Evolutionary conservation across 768 basidiomycete genomes (phyloP).

Genomic region (Solioccasus polychromus): DNA sequence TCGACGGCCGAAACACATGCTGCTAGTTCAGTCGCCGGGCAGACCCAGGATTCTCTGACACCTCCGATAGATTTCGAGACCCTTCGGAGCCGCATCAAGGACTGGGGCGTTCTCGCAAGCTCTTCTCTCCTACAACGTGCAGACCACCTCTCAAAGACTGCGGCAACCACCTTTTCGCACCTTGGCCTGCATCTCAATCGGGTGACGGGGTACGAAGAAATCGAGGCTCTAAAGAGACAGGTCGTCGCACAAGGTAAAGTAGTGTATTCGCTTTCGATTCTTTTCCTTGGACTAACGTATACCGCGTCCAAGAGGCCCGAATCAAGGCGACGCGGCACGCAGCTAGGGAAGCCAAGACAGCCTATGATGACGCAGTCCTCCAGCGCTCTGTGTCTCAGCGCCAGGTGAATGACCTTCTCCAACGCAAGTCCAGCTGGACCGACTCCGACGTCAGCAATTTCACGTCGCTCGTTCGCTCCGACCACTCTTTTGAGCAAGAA

Average conservation of each 20-base stretch:
- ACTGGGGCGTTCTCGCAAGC: constrained; percentile 43
- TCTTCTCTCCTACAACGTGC: constrained; percentile 45
- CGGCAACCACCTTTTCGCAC: constrained; percentile 63
- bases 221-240: constrained; percentile 73
- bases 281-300: constrained; percentile 5
- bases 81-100: constrained; percentile 37
- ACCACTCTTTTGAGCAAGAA: constrained; percentile 82
- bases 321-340: constrained; percentile 66
- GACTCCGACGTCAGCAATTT: constrained; percentile 84
- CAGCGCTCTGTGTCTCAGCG: constrained; percentile 83
- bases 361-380: constrained; percentile 76
- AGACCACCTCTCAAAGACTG: constrained; percentile 54
- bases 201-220: constrained; percentile 89
- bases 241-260: constrained; percentile 80
- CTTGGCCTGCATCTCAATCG: constrained; percentile 80
- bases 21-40: neutral
- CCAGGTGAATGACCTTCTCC: constrained; percentile 93
- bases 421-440: constrained; percentile 93
- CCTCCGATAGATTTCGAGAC: constrained; percentile 26
- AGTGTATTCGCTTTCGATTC: neutral
- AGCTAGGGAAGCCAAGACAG: constrained; percentile 68
- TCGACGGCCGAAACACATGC: constrained; percentile 1
- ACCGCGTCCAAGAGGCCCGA: constrained; percentile 55
- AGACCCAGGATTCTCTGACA: neutral
- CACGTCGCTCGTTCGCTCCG: constrained; percentile 85